Evolutionary conservation across 257 asterid genomes (phyloP), one percentile per base, ranked within the genome.

Genomic region (Salvia hispanica): DNA sequence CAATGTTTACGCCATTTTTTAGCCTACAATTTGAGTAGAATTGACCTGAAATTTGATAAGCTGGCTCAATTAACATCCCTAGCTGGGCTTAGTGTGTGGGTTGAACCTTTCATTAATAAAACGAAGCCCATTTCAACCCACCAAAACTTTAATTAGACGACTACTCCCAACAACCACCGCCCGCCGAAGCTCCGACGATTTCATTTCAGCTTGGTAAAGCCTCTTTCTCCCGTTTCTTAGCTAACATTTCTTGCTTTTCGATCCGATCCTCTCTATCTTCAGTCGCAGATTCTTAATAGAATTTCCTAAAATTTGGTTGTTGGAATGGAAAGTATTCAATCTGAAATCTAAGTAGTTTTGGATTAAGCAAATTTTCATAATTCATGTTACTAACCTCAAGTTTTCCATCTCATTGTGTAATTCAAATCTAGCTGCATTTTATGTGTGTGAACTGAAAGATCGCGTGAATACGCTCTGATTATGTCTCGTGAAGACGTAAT

Each of bases 131-230:
- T 70, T 31, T 1, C 16, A 13, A 55, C 71, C 58, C 59, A 37
- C 59, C 37, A 34, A 34, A 21, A 50, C 8, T 11, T 48, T 58
- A 39, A 59, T 14, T 58, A 46, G 71, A 70, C 60, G 69, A 62
- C 77, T 59, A 59, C 7, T 48, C 10, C 64, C 71, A 60, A 67
- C 77, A 14, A 61, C 60, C 61, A 40, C 61, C 76, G 66, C 42
- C 66, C n/a, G 66, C 45, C 45, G 47, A 42, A 16, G 37, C 62
- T 34, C 66, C 54, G 69, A 53, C 52, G 70, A 65, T 57, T 56
- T 13, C 3, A 42, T 9, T 1, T 15, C 36, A 18, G 7, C 9
- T 18, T 31, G 14, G 31, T 54, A 31, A 5, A 58, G 31, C 36
- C 31, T 31, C 2, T 34, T 12, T 25, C 61, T 36, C 33, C 52